A percentile compares a stretch with the other conserved stretches of the same genome.
Conservation (phyloP, 192 early-diverging fungal genomes). For the Coemansia sp. region DNA sequence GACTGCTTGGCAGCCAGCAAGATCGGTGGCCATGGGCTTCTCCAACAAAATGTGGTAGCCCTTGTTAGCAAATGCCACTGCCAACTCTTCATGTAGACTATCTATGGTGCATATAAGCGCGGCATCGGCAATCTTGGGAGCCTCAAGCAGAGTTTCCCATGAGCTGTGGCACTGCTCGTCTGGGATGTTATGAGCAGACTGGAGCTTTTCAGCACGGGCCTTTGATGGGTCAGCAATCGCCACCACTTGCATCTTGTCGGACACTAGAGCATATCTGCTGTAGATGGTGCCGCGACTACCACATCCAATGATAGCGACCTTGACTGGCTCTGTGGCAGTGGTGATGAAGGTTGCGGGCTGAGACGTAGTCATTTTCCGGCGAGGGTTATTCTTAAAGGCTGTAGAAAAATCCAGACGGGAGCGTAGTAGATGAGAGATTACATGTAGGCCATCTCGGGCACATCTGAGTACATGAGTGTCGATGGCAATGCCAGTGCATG, state of each 20-base stretch:
- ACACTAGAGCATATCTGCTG: conserved; percentile 17
- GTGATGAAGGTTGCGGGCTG: not conserved
- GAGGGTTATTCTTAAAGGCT: not conserved
- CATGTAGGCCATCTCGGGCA: not conserved
- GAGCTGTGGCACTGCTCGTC: conserved; percentile 7
- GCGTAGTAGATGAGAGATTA: conserved; percentile 5
- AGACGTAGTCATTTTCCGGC: not conserved
- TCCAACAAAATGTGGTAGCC: conserved; percentile 68
- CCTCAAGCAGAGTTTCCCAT: conserved; percentile 28
- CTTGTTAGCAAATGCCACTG: conserved; percentile 54
- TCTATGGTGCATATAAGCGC: conserved; percentile 59
- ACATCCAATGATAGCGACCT: conserved; percentile 24
- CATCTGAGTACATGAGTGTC: not conserved
- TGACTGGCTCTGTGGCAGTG: conserved; percentile 6
- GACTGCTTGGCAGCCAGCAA: conserved; percentile 58
- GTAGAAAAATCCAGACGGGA: not conserved
- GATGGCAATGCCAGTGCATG: not conserved
- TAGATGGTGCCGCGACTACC: conserved; percentile 20
- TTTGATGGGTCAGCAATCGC: conserved; percentile 56
- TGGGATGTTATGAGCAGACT: not conserved
- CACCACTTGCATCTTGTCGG: conserved; percentile 46
- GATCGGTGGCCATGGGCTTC: conserved; percentile 65
- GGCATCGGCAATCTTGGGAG: conserved; percentile 55
- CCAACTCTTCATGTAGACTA: conserved; percentile 53
- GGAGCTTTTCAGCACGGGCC: conserved; percentile 30